Evolutionary conservation across 176 grass and related monocot species (phyloP), one percentile per base, ranked within the genome.

Genomic region (Raddia distichophylla): DNA sequence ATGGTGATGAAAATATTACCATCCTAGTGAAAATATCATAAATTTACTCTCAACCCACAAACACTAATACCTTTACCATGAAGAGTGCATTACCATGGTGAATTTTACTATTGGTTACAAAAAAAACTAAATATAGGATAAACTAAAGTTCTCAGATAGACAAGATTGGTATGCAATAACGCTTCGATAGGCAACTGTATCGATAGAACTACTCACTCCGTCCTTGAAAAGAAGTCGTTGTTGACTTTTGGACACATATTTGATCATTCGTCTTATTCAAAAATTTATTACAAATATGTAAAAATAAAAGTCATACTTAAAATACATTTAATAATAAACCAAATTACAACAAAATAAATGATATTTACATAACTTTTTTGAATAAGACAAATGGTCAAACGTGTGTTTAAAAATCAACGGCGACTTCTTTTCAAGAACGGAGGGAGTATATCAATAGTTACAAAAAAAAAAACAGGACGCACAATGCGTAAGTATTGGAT

Each of bases 101-200:
- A 58, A 37, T 48, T 76, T 51, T 45, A 82, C 17, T 46, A 54
- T 15, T 55, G 27, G n/a, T 4, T 77, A 35, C n/a, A n/a, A 54
- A 71, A 75, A 32, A 57, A 57, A 56, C 54, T 50, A 64, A 67
- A 77, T 49, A 58, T 27, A 59, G 10, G 9, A 78, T 59, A 73
- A 15, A 64, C 18, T 75, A 81, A 17, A 62, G n/a, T 20, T 46
- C 45, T 76, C 53, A 67, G 35, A 67, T 76, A 75, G 16, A 68
- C 51, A 77, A 68, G 60, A 65, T 3, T 20, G 10, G 9, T 59
- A 69, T n/a, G 77, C 8, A 56, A 70, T 15, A 76, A 20, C 69
- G 15, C 18, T 69, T 69, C 70, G 54, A 52, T 71, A 71, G 19
- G 67, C 7, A 77, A 71, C 33, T 47, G 54, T 44, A 87, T 82